Base-by-base conservation (phyloP, 2,329 filamentous ascomycete genomes). In the Colletotrichum tanaceti region DNA sequence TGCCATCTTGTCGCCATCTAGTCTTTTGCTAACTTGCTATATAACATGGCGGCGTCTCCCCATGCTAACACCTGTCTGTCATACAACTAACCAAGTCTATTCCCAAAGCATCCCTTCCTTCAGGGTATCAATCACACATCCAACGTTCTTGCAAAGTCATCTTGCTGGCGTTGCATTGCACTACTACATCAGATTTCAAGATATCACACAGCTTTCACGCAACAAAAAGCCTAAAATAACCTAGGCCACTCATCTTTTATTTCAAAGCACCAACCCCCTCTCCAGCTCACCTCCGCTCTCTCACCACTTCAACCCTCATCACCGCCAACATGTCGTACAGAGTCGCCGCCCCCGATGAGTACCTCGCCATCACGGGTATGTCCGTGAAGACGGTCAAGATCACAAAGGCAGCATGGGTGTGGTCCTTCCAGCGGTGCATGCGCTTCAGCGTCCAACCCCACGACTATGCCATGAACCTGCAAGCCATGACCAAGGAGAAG, bases 401-500 rank as follows among this genome's bases (percentile, higher is more conserved):
- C 78, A 89, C 87, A 76, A 97, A 97, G 81, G 91, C 93, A 72
- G 85, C 90, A 63, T 89, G 91, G 82, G 85, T 93, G 20, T 86
- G 85, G 79, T 91, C 91, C 63, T 88, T 92, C 71, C 91, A 94
- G 80, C 86, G 89, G 75, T 89, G 82, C 78, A 84, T 80, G 65
- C 84, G 85, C 74, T 88, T 88, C 78, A 77, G 84, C 70, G 89
- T 92, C 74, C 90, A 90, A 72, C 91, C 91, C 0, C 92, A 93
- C 75, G 93, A 97, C 79, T 95, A 96, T 79, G 88, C 87, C 67
- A 92, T 97, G 85, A 89, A 90, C 65, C 83, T 97, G 1, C 92
- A 94, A 76, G 93, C 93, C 65, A 97, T 97, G 93, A 97, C 93
- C 20, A 89, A 90, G 74, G 93, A 97, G 81, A 97, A 97, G 78